A percentile compares a stretch with the other conserved stretches of the same genome.
phyloP scores from a whole-genome alignment of 768 basidiomycete genomes.

The Mycena capillaripes region DNA sequence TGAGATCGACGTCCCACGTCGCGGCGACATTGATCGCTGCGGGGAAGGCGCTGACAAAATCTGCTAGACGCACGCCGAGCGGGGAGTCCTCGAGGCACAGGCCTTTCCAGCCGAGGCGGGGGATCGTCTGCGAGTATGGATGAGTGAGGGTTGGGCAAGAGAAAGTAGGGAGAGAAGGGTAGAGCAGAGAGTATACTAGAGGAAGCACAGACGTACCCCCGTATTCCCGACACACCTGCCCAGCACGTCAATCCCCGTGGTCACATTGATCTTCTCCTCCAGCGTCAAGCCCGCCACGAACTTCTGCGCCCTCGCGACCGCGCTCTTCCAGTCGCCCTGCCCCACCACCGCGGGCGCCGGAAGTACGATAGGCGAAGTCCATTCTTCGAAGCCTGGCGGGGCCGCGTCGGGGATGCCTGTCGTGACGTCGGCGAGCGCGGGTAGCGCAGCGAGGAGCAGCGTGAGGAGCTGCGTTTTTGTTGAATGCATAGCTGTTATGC shows the following conservation, averaged over 20 bases:
- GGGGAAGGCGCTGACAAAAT: constrained; percentile 70
- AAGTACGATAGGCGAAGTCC: constrained; percentile 22
- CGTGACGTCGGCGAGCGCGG: constrained; percentile 14
- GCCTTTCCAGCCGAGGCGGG: constrained; percentile 41
- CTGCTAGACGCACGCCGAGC: constrained; percentile 68
- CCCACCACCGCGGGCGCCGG: constrained; percentile 16
- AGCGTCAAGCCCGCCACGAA: constrained; percentile 38
- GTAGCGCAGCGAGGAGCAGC: not conserved
- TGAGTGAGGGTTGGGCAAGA: not conserved
- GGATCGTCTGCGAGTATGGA: constrained; percentile 39
- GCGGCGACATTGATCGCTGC: constrained; percentile 71
- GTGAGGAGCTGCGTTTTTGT: too few species aligned
- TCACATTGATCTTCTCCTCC: constrained; percentile 45
- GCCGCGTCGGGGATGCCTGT: constrained; percentile 28
- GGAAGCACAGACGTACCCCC: too few species aligned
- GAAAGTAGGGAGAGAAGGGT: constrained; percentile 11
- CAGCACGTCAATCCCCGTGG: constrained; percentile 40
- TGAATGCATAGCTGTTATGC: too few species aligned
- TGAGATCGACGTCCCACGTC: constrained; percentile 56
- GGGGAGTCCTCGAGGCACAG: constrained; percentile 59
- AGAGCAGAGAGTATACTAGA: too few species aligned
- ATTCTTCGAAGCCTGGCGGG: constrained; percentile 24
- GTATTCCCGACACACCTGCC: constrained; percentile 41
- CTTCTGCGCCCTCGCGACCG: not conserved
- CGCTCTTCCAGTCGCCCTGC: constrained; percentile 4